Evolutionary conservation across 2,329 filamentous ascomycete genomes (phyloP).

Genomic region (Nothophoma quercina): DNA sequence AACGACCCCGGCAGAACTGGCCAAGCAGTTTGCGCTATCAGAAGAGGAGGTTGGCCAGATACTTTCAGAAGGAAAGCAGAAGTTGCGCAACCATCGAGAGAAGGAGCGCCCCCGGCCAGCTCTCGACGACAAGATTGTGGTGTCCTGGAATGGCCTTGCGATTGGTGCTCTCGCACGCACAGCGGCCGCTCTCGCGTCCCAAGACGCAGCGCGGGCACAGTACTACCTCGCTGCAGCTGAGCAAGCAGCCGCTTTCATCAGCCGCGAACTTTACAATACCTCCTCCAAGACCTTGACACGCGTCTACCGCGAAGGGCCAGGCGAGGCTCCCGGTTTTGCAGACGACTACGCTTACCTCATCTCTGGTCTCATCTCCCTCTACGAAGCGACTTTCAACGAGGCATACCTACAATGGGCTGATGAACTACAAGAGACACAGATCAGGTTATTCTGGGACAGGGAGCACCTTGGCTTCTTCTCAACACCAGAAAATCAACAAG

Average conservation of each 20-base stretch:
- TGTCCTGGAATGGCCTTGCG: conserved; percentile 87
- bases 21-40: conserved; percentile 75
- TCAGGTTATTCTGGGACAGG: conserved; percentile 77
- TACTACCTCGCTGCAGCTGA: conserved; percentile 72
- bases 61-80: conserved; percentile 70
- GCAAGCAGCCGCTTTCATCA: conserved; percentile 75
- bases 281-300: conserved; percentile 71
- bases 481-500: conserved; percentile 67
- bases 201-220: conserved; percentile 65
- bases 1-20: conserved; percentile 72
- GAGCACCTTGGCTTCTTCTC: conserved; percentile 73
- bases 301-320: conserved; percentile 73
- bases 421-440: conserved; percentile 79
- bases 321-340: conserved; percentile 76
- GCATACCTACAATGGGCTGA: conserved; percentile 82
- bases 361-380: conserved; percentile 81
- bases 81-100: conserved; percentile 75
- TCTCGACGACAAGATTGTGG: conserved; percentile 87
- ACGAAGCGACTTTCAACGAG: conserved; percentile 81
- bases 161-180: conserved; percentile 83
- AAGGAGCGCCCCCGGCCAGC: conserved; percentile 77
- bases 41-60: conserved; percentile 73
- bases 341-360: conserved; percentile 95
- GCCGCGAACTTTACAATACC: conserved; percentile 74
- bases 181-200: conserved; percentile 69